Conservation (phyloP, 768 basidiomycete genomes). For the Lactarius hatsudake region DNA sequence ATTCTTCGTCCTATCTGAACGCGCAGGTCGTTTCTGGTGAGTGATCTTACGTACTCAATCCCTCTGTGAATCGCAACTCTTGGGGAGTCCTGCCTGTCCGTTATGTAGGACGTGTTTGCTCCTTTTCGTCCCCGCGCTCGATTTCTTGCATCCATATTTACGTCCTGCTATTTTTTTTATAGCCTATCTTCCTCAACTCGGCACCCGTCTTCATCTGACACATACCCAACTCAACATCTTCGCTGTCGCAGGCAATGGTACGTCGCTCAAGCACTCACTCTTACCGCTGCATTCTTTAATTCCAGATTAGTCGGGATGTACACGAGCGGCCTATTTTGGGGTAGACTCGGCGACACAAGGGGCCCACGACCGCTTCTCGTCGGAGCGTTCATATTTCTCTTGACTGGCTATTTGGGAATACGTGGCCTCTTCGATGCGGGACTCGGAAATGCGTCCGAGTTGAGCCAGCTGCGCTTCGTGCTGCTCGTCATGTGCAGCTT, state of each 20-base stretch:
- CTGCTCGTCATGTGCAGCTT: conserved; percentile 61
- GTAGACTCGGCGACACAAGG: conserved; percentile 67
- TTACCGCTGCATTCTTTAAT: conserved; percentile 2
- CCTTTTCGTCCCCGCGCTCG: background rate
- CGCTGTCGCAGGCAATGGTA: conserved; percentile 76
- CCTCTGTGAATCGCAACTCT: background rate
- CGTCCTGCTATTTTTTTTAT: background rate
- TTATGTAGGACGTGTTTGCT: background rate
- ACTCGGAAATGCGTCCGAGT: conserved; percentile 25
- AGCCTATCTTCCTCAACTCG: conserved; percentile 89
- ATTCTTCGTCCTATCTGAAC: background rate
- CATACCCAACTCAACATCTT: conserved; percentile 84
- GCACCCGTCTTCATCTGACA: conserved; percentile 65
- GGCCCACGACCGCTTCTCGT: conserved; percentile 71
- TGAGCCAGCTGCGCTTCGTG: conserved; percentile 45
- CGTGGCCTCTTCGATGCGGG: conserved; percentile 61
- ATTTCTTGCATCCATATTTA: conserved; percentile 1
- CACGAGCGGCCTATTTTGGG: conserved; percentile 72
- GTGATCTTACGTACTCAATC: conserved; percentile 7
- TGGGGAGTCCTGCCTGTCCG: background rate
- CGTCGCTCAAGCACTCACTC: conserved; percentile 27
- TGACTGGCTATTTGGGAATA: conserved; percentile 76
- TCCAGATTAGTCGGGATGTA: conserved; percentile 66
- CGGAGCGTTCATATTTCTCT: conserved; percentile 54
- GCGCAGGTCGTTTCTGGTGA: conserved; percentile 41